Evolutionary conservation across 805 yeast species (phyloP).

Genomic region (Candida suzukii): DNA sequence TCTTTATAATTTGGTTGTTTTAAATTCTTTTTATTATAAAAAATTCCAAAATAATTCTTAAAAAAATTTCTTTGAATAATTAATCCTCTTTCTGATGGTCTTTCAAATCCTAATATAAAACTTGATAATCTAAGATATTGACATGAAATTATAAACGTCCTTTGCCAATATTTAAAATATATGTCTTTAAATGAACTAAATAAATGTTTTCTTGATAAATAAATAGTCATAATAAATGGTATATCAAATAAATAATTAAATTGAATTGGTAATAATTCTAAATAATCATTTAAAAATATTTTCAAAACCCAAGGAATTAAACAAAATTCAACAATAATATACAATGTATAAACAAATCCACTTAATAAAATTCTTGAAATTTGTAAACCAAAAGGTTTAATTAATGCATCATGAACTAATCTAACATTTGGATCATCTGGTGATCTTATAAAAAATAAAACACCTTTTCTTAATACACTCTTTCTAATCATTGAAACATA

Average conservation of each 20-base stretch:
- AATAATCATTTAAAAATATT: slow-evolving; percentile 27
- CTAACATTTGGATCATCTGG: slow-evolving; percentile 92
- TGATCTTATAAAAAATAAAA: slow-evolving; percentile 81
- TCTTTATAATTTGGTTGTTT: slow-evolving; percentile 37
- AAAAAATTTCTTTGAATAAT: slow-evolving; percentile 45
- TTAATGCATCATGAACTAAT: slow-evolving; percentile 79
- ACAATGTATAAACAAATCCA: slow-evolving; percentile 63
- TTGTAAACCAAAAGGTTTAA: slow-evolving; percentile 68
- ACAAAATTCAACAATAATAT: slow-evolving; percentile 74
- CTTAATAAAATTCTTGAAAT: slow-evolving; percentile 66
- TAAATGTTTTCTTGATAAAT: neutral
- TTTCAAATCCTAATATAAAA: slow-evolving; percentile 61
- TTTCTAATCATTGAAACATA: slow-evolving; percentile 80
- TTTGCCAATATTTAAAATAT: slow-evolving; percentile 71
- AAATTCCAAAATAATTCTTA: slow-evolving; percentile 28
- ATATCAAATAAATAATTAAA: neutral
- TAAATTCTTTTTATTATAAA: slow-evolving; percentile 10
- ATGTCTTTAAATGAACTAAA: no score
- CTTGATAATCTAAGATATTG: slow-evolving; percentile 66
- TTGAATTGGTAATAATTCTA: slow-evolving; percentile 19
- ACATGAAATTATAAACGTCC: slow-evolving; percentile 48
- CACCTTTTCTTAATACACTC: slow-evolving; percentile 76
- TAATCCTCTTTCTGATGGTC: slow-evolving; percentile 64
- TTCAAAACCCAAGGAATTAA: slow-evolving; percentile 44
- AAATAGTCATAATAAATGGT: neutral